Evolutionary conservation across 2,329 filamentous ascomycete genomes (phyloP), one percentile per base, ranked within the genome.

Genomic region (Venturia carpophila): DNA sequence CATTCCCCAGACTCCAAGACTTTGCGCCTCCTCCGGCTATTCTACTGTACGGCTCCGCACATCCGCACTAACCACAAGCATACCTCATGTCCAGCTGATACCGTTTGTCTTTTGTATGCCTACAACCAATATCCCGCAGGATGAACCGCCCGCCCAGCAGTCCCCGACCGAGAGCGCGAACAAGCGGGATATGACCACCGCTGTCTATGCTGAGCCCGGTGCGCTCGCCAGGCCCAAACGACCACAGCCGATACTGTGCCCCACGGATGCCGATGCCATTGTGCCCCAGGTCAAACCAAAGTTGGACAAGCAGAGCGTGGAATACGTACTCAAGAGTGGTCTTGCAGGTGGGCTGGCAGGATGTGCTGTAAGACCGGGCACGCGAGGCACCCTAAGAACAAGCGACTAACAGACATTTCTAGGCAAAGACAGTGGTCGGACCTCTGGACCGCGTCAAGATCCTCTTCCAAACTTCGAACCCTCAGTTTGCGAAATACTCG

Each of bases 371-470:
- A 71, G 89, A 81, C 67, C 66, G 39, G 19, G 34, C 58, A n/a
- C 5, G 43, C 62, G 13, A 19, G 1, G 13, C 24, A 21, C 62
- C 60, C 34, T 34, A 41, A 19, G 43, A 60, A 19, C 19, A 37
- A 24, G 27, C 15, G 64, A 45, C 64, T 42, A 49, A 63, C 65
- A 67, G 65, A 47, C 42, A 24, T 62, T 6, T 66, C 63, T 70
- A 96, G 92, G 94, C 90, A 67, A 99, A 99, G 82, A 97, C 93
- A 0, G 82, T 96, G 7, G 95, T 99, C 45, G 94, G 92, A 30
- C 94, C 94, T 30, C 89, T 99, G 68, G 94, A 99, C 78, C 88
- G 94, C 69, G 94, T 99, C 72, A 99, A 99, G 79, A 99, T 99
- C 73, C 88, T 99, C 65, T 97, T 99, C 79, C 94, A 99, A 76